Evolutionary conservation across 768 basidiomycete species (phyloP), one percentile per base, ranked within the genome.

Genomic region (Suillus occidentalis): DNA sequence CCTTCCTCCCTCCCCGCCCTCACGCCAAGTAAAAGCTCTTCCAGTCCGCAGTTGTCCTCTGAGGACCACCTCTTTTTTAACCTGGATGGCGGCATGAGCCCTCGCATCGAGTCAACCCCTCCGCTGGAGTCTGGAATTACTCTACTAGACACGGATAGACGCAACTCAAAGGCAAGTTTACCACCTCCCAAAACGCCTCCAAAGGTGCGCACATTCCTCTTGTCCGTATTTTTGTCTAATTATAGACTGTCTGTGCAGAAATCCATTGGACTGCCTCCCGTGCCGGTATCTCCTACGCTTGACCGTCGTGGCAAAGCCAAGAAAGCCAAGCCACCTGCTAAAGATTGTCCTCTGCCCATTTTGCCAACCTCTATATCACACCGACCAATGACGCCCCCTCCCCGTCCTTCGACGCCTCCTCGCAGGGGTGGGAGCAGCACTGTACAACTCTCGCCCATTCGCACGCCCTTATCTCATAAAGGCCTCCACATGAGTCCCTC

Each of bases 401-500:
- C 72, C 31, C 75, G 78, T 25, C 78, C 81, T n/a, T 73, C 67
- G 40, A 81, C 82, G 0, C 82, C 81, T 22, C 75, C 80, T 13
- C 76, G 72, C 20, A 67, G 66, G 31, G 64, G 68, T 45, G 43
- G 67, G 4, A 52, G 64, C 8, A 69, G 43, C 75, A 61, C 79
- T 72, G 72, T 78, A 56, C 80, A 82, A 28, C 77, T 89, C 20
- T 89, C 89, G 2, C 85, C 88, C 0, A 74, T 80, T 22, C 83
- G 83, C n/a, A 90, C 89, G 1, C 89, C 89, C 0, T 73, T 91
- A 8, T 89, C 89, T 0, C 87, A 89, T 71, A 84, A 82, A 68
- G 89, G 88, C 45, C 72, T 89, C 42, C 86, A 89, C 68, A 89
- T 88, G 88, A 88, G 87, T 67, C 89, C 89, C 4, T 83, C 83